Conservation (phyloP, 768 basidiomycete species). For the Mycena capillaripes region DNA sequence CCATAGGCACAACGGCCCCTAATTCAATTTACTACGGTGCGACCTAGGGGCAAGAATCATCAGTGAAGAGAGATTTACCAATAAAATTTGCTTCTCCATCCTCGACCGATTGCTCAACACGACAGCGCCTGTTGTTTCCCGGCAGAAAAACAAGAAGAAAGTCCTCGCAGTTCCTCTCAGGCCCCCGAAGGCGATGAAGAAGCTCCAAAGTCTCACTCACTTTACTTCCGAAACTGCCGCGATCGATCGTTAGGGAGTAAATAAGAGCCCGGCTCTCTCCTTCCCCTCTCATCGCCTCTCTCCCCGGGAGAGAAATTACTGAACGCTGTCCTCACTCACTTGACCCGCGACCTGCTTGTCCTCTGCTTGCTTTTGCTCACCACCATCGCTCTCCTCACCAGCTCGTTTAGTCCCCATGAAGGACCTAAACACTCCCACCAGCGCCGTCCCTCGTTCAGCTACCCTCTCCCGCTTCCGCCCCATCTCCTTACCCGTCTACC, state of each 20-base stretch:
- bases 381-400: background rate
- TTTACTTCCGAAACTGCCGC: slow-evolving; percentile 20
- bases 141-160: too few relatives aligned
- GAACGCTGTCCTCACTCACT: slow-evolving; percentile 5
- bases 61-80: too few relatives aligned
- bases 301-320: background rate
- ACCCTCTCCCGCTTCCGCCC: slow-evolving; percentile 31
- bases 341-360: background rate
- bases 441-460: slow-evolving; percentile 16
- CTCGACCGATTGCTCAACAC: too few relatives aligned
- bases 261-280: slow-evolving; percentile 17
- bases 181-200: background rate
- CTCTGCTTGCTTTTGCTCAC: background rate
- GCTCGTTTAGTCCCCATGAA: slow-evolving; percentile 26
- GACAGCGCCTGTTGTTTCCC: too few relatives aligned
- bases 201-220: background rate
- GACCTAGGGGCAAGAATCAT: too few relatives aligned
- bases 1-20: background rate
- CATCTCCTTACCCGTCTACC: slow-evolving; percentile 31
- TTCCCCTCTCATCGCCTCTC: slow-evolving; percentile 2
- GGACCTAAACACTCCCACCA: slow-evolving; percentile 8
- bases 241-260: slow-evolving; percentile 29
- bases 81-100: too few relatives aligned
- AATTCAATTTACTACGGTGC: too few relatives aligned
- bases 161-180: background rate